Conservation (phyloP, 768 basidiomycete genomes). For the Exsudoporus frostii region DNA sequence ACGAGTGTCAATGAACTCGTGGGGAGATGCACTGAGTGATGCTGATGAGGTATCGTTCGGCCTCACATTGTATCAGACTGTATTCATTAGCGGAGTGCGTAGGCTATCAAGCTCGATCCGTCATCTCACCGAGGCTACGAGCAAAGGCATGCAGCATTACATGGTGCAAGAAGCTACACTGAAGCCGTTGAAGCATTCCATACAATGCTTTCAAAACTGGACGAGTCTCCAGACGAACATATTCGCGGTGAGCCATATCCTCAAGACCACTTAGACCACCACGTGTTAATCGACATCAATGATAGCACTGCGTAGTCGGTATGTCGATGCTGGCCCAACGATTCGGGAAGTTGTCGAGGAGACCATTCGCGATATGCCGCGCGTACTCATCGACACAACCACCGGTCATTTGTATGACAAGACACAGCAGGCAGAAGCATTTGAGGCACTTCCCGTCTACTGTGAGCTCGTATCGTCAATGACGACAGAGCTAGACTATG, state of each 20-base stretch:
- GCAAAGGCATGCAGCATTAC: neutral
- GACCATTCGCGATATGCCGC: neutral
- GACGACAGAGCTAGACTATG: neutral
- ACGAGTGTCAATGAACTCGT: neutral
- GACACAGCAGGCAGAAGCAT: slow-evolving; percentile 5
- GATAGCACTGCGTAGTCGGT: neutral
- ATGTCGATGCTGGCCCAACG: neutral
- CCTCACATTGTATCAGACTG: no score
- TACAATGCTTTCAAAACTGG: neutral
- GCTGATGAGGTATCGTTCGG: slow-evolving; percentile 1
- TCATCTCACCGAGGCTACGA: slow-evolving; percentile 1
- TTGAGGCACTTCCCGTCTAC: slow-evolving; percentile 2
- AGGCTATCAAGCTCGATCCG: slow-evolving; percentile 7
- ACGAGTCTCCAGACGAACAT: neutral
- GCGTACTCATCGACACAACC: slow-evolving; percentile 1
- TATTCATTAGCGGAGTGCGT: no score
- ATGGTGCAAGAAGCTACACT: neutral
- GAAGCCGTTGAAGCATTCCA: slow-evolving; percentile 1
- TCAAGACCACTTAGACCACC: neutral
- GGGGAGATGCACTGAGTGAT: neutral
- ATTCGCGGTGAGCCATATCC: neutral
- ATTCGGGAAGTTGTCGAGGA: neutral
- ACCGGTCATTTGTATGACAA: slow-evolving; percentile 11
- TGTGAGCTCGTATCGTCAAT: slow-evolving; percentile 5
- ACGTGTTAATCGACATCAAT: neutral